Conservation (phyloP, 192 early-diverging fungal species). For the Rhizophagus prolifer region DNA sequence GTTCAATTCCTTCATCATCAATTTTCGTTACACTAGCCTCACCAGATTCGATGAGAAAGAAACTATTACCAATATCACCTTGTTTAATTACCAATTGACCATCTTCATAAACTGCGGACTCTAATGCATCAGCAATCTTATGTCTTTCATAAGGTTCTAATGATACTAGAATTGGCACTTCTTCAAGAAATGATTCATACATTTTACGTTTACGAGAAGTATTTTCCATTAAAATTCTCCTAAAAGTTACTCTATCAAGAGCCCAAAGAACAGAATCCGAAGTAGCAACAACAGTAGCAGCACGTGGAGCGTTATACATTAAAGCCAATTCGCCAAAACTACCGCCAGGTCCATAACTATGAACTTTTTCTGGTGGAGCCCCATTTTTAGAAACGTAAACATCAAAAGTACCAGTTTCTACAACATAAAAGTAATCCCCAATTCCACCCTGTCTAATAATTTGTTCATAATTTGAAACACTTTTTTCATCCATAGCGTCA, state of each 20-base stretch:
- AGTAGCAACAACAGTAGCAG: constrained; percentile 91
- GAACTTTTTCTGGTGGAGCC: constrained; percentile 68
- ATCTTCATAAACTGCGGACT: constrained; percentile 86
- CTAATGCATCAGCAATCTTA: constrained; percentile 98
- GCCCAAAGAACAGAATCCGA: constrained; percentile 90
- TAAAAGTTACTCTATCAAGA: constrained; percentile 95
- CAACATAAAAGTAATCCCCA: constrained; percentile 97
- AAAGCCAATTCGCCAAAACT: constrained; percentile 98
- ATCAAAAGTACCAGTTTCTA: constrained; percentile 92
- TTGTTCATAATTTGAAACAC: constrained; percentile 61
- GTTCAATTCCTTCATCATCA: constrained; percentile 77
- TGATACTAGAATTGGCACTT: constrained; percentile 82
- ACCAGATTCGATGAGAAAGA: constrained; percentile 95
- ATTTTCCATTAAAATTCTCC: constrained; percentile 96
- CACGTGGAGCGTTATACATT: constrained; percentile 99
- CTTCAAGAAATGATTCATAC: constrained; percentile 96
- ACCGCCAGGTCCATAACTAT: constrained; percentile 77
- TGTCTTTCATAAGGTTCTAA: constrained; percentile 96
- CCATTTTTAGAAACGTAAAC: constrained; percentile 79
- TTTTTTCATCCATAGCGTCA: constrained; percentile 94
- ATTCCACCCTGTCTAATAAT: constrained; percentile 94
- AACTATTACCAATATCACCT: constrained; percentile 91
- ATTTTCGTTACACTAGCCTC: constrained; percentile 79
- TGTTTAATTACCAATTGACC: constrained; percentile 83
- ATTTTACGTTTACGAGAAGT: constrained; percentile 91